These are phyloP conservation scores for Hordeum marinum DNA, from an alignment of 176 grass and related monocot species.

Conservation along the genomic window DNA sequence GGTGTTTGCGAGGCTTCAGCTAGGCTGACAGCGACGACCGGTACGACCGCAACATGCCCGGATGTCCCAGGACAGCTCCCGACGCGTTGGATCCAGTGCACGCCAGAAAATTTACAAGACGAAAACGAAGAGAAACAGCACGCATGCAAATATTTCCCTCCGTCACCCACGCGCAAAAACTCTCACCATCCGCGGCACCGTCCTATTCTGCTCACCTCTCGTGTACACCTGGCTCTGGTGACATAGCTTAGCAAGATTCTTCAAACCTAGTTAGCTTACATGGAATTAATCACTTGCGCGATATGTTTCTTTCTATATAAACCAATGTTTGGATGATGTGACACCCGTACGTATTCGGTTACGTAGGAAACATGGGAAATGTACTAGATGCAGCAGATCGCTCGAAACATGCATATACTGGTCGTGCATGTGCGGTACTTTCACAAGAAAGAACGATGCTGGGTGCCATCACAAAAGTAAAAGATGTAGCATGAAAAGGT, in stretches of 20 bases:
- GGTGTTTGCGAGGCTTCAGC: background rate
- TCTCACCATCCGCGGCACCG: background rate
- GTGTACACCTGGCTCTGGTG: background rate
- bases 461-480: no score
- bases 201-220: background rate
- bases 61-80: conserved; percentile 15
- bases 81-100: conserved; percentile 35
- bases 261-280: background rate
- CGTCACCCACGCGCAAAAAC: background rate
- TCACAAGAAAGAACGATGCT: no score
- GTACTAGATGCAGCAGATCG: no score
- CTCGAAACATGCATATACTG: no score
- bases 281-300: background rate
- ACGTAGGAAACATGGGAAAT: no score
- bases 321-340: no score
- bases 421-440: no score
- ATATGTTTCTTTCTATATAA: no score
- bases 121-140: no score
- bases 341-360: no score
- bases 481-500: no score
- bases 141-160: no score
- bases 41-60: background rate
- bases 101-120: background rate
- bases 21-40: background rate
- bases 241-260: background rate